Evolutionary conservation across 2,329 filamentous ascomycete species (phyloP).

Genomic region (Verticillium tricorpus): DNA sequence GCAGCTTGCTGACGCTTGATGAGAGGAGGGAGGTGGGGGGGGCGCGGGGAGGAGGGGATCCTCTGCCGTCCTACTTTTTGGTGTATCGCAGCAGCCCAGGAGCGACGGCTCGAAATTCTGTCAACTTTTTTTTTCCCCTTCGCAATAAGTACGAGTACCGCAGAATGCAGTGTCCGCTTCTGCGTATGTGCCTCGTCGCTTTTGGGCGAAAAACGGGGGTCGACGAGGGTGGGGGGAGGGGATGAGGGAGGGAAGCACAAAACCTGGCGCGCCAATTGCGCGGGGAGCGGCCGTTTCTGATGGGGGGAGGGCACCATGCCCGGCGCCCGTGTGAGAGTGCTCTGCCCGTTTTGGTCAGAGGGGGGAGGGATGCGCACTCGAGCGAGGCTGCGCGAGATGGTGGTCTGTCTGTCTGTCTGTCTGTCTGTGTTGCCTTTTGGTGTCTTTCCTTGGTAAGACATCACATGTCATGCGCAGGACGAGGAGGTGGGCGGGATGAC

Average conservation of each 20-base stretch:
- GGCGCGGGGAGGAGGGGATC: neutral
- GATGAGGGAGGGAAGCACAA: no score
- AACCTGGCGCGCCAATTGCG: neutral
- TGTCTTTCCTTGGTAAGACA: neutral
- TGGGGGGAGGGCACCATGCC: neutral
- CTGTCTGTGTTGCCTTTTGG: neutral
- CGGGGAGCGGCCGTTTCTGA: neutral
- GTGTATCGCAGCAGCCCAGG: neutral
- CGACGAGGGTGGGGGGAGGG: neutral
- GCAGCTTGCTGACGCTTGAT: conserved; percentile 1
- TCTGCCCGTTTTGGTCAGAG: neutral
- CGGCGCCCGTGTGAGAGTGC: neutral
- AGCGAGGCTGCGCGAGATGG: neutral
- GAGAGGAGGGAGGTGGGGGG: neutral
- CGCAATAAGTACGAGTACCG: neutral
- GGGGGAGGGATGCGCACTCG: neutral
- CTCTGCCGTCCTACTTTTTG: neutral
- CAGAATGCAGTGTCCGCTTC: neutral
- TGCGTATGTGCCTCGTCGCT: no score
- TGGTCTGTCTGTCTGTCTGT: neutral
- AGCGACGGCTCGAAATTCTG: no score
- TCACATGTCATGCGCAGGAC: neutral
- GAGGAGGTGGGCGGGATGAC: neutral
- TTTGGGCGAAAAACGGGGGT: no score
- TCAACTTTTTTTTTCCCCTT: no score